Evolutionary conservation across 306 rosid species (phyloP).

Genomic region (Quercus berberidifolia): DNA sequence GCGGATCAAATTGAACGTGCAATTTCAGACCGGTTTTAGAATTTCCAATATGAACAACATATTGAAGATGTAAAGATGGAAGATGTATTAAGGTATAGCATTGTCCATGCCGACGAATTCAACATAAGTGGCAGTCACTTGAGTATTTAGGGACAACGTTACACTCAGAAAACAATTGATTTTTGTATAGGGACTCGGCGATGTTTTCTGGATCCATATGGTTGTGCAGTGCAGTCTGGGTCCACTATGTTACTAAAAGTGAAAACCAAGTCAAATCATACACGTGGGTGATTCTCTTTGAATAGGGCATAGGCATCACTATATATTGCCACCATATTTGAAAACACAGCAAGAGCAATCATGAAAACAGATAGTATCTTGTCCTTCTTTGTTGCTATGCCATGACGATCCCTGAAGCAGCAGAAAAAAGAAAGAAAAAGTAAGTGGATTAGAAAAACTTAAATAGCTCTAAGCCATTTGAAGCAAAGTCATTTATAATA

Average conservation of each 20-base stretch:
- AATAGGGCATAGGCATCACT: conserved; percentile 40
- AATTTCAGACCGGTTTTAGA: too few species aligned
- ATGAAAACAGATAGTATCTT: conserved; percentile 21
- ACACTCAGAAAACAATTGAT: too few species aligned
- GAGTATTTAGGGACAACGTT: too few species aligned
- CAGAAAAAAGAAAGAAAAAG: not conserved
- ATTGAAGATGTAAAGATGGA: too few species aligned
- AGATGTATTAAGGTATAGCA: too few species aligned
- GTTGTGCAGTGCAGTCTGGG: too few species aligned
- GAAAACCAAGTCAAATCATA: conserved; percentile 12
- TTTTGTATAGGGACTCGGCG: too few species aligned
- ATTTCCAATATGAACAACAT: too few species aligned
- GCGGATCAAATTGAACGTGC: too few species aligned
- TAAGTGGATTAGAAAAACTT: not conserved
- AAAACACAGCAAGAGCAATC: conserved; percentile 33
- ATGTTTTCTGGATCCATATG: too few species aligned
- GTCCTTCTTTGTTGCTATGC: conserved; percentile 25
- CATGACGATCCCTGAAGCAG: conserved; percentile 26
- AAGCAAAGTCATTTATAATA: not conserved
- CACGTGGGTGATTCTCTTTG: conserved; percentile 7
- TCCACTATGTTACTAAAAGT: not conserved
- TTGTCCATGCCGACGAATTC: too few species aligned
- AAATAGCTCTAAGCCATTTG: not conserved
- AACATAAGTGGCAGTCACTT: too few species aligned
- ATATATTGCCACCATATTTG: conserved; percentile 57